Conservation (phyloP, 176 grass and related monocot species). For the Oryza australiensis region DNA sequence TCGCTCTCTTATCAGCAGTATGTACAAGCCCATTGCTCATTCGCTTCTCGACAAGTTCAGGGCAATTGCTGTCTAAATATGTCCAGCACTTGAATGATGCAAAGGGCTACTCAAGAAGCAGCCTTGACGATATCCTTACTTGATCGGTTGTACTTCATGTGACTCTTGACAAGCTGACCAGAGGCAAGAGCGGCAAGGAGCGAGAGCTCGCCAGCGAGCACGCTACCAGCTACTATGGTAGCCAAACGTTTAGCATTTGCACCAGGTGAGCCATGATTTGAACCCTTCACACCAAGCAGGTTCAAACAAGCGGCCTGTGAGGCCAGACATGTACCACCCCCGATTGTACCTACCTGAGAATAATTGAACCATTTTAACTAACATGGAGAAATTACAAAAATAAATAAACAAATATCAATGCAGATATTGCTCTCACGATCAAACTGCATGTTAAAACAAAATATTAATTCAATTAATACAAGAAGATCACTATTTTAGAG, state of each 20-base stretch:
- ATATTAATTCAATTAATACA: background rate
- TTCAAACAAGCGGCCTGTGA: conserved; percentile 78
- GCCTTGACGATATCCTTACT: conserved; percentile 53
- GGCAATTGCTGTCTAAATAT: conserved; percentile 10
- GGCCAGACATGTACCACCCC: conserved; percentile 69
- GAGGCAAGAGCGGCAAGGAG: conserved; percentile 68
- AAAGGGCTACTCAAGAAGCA: conserved; percentile 27
- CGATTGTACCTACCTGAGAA: conserved; percentile 76
- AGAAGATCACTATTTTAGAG: background rate
- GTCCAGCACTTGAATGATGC: conserved; percentile 2
- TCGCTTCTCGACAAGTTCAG: background rate
- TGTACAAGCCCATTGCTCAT: conserved; percentile 26
- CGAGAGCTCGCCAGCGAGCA: conserved; percentile 80
- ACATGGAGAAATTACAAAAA: conserved; percentile 10
- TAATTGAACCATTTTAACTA: background rate
- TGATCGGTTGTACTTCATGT: conserved; percentile 87
- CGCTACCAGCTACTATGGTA: conserved; percentile 66
- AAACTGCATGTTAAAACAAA: background rate
- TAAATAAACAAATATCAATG: background rate
- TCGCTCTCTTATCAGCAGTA: background rate
- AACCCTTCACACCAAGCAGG: conserved; percentile 68
- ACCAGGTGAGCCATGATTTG: conserved; percentile 52
- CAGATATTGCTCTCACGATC: background rate
- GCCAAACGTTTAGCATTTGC: conserved; percentile 64
- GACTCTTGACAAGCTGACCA: conserved; percentile 78